A percentile compares a stretch with the other conserved stretches of the same genome.
Conservation (phyloP, 2,329 filamentous ascomycete genomes). For the Dryadomyces quercivorus region DNA sequence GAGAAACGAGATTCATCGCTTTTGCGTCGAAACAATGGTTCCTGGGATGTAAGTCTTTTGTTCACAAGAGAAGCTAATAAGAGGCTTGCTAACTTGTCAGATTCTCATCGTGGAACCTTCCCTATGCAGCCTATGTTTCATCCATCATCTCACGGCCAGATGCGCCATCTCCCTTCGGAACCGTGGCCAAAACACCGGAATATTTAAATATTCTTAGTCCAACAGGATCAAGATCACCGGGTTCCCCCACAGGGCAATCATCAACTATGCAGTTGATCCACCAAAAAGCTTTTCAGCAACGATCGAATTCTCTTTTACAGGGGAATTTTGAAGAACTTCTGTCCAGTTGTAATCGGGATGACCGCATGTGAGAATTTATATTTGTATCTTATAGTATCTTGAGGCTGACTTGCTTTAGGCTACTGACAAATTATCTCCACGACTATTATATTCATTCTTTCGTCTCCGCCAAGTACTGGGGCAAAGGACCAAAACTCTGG, state of each 20-base stretch:
- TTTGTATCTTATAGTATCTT: neutral
- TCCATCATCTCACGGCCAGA: neutral
- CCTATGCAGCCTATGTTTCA: neutral
- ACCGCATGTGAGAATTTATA: neutral
- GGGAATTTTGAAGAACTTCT: neutral
- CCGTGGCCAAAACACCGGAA: neutral
- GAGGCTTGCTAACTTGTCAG: neutral
- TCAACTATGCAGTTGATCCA: neutral
- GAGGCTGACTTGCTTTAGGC: neutral
- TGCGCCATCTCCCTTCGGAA: neutral
- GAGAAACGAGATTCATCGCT: neutral
- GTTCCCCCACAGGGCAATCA: neutral
- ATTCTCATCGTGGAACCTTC: neutral
- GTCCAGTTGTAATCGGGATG: neutral
- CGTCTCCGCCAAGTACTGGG: neutral
- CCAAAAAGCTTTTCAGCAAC: neutral
- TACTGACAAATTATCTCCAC: neutral
- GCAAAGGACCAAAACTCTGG: neutral
- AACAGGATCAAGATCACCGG: neutral
- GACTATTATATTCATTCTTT: neutral
- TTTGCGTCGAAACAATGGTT: neutral
- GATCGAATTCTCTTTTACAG: neutral
- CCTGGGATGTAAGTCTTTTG: neutral
- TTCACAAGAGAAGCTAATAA: neutral
- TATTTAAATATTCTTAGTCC: neutral